Evolutionary conservation across 2,329 filamentous ascomycete species (phyloP).

Genomic region (Fusarium solani-melongenae): DNA sequence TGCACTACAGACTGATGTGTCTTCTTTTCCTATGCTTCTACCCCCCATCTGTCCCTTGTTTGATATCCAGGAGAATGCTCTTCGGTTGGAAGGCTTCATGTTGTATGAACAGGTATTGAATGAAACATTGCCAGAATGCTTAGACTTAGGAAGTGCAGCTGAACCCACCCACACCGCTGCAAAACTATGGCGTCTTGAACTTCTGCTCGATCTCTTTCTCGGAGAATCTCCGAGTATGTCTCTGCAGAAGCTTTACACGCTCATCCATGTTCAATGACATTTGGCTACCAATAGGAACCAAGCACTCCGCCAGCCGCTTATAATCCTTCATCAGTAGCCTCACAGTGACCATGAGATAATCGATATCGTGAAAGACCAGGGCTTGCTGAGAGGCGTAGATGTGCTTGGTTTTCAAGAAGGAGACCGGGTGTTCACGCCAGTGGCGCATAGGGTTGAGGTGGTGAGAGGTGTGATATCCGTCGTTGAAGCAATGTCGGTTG

Average conservation of each 20-base stretch:
- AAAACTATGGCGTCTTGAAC: constrained; percentile 23
- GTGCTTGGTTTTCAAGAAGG: constrained; percentile 76
- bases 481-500: constrained; percentile 85
- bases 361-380: constrained; percentile 83
- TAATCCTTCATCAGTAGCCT: constrained; percentile 78
- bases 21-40: not conserved
- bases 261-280: constrained; percentile 70
- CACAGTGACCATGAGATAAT: constrained; percentile 81
- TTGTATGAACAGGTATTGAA: not conserved
- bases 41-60: not conserved
- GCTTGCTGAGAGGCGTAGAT: constrained; percentile 75
- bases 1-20: not conserved
- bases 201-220: constrained; percentile 40
- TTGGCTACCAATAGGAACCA: constrained; percentile 81
- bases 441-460: constrained; percentile 82
- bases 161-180: not conserved
- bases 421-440: constrained; percentile 82
- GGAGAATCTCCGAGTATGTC: constrained; percentile 38
- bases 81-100: not conserved
- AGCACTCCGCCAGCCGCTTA: constrained; percentile 71
- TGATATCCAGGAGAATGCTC: not conserved
- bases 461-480: constrained; percentile 85
- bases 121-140: not conserved
- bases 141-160: not conserved
- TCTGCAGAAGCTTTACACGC: constrained; percentile 33